phyloP scores from a whole-genome alignment of 2,329 filamentous ascomycete genomes.

The Parascedosporium putredinis region DNA sequence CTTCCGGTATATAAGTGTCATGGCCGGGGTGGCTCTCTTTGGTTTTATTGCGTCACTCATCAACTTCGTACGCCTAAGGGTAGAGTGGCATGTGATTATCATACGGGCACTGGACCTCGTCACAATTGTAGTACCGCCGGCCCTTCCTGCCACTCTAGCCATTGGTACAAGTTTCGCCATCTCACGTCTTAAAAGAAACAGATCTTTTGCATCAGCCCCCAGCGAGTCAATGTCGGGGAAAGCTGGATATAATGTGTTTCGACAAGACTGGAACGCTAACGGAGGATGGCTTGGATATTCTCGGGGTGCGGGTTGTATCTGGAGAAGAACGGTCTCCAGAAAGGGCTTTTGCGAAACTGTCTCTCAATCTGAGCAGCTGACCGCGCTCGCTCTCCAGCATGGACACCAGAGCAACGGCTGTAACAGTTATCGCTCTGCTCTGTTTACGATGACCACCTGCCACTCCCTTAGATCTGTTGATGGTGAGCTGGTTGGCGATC shows the following conservation, averaged over 20 bases:
- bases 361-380: conserved; percentile 25
- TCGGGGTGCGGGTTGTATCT: conserved; percentile 74
- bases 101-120: conserved; percentile 89
- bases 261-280: conserved; percentile 98
- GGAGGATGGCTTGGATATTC: conserved; percentile 87
- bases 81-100: conserved; percentile 85
- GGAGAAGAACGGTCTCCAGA: conserved; percentile 40
- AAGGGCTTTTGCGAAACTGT: conserved; percentile 68
- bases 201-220: conserved; percentile 96
- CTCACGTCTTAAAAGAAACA: conserved; percentile 72
- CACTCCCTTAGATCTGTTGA: conserved; percentile 85
- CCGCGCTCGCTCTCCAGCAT: not conserved
- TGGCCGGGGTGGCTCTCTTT: conserved; percentile 74
- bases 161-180: conserved; percentile 96
- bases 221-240: conserved; percentile 95
- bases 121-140: conserved; percentile 93
- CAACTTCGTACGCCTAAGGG: conserved; percentile 78
- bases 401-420: not conserved
- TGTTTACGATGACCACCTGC: conserved; percentile 96
- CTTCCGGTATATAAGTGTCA: conserved; percentile 95
- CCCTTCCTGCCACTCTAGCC: conserved; percentile 84
- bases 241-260: conserved; percentile 92
- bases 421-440: conserved; percentile 37
- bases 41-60: conserved; percentile 86
- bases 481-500: conserved; percentile 81